Evolutionary conservation across 2,329 filamentous ascomycete species (phyloP), one percentile per base, ranked within the genome.

Genomic region (Alternaria novae-zelandiae): DNA sequence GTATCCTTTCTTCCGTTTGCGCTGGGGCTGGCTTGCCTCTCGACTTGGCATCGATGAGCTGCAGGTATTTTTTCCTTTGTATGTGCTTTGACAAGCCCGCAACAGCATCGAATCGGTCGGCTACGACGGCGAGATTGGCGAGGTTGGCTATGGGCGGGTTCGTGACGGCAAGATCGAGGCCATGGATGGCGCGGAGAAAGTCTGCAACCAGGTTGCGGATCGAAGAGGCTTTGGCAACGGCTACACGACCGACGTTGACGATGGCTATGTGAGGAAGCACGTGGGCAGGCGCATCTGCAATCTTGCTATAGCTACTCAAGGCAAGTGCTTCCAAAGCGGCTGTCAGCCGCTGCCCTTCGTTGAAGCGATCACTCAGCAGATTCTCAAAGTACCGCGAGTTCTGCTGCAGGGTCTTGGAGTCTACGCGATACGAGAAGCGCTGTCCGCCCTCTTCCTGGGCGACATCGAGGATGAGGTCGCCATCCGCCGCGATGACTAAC

Each of bases 61-160:
- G 74, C 20, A 83, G 63, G 26, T 80, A 77, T 68, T 82, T 83
- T 70, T 79, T 82, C 55, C 76, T 76, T 51, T 83, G 83, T 17
- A 90, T 77, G 66, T 88, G 87, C 50, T 81, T 82, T 9, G 86
- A 82, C 2, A 93, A 83, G 11, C 83, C 76, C 3, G 82, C 76
- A 2, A 88, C 79, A 63, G 89, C 90, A 79, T 91, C 89, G 78
- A 93, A 94, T 47, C 90, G 87, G 77, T 94, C 91, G 10, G 91
- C 90, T 59, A 92, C 85, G 55, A 93, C 85, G 44, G 90, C 88
- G 44, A 94, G 81, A 2, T 90, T 90, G 13, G 89, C 87, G 11
- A 91, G 82, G 67, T 90, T 90, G 7, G 86, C 80, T 67, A 92
- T 84, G 15, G 85, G 86, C 20, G 85, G 82, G 2, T 74, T 78